Evolutionary conservation across 192 early-diverging fungal genomes (phyloP).

Genomic region (Backusella tuberculispora): DNA sequence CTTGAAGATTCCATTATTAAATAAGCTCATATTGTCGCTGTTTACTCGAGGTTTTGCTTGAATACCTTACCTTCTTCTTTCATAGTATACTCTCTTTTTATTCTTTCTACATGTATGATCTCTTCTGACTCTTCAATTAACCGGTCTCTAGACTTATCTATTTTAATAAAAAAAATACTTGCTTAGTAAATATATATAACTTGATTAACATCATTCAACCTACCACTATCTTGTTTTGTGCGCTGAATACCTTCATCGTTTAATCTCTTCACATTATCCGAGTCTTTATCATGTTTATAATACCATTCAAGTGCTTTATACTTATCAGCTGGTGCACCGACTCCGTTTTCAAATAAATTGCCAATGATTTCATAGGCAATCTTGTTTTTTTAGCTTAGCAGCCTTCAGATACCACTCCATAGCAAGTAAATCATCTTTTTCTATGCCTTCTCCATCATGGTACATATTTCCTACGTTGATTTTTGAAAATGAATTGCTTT

Average conservation of each 20-base stretch:
- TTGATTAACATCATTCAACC: too few species aligned
- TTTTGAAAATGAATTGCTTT: not conserved
- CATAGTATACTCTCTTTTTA: not conserved
- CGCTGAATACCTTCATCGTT: not conserved
- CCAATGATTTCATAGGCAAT: not conserved
- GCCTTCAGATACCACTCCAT: not conserved
- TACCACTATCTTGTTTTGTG: not conserved
- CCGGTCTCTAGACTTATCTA: not conserved
- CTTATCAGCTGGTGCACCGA: not conserved
- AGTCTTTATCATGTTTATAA: not conserved
- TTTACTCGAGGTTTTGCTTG: not conserved
- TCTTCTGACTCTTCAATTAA: not conserved
- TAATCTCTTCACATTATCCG: not conserved
- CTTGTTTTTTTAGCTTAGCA: not conserved
- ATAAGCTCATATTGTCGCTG: not conserved
- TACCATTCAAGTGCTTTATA: not conserved
- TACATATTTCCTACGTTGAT: not conserved
- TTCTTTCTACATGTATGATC: not conserved
- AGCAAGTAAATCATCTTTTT: not conserved
- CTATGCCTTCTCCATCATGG: not conserved
- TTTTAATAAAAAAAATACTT: not conserved
- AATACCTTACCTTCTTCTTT: not conserved
- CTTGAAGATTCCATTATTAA: not conserved
- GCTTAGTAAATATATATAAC: too few species aligned
- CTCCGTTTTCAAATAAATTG: not conserved